Base-by-base conservation (phyloP, 768 basidiomycete species). In the Podaxis mareebaensis region DNA sequence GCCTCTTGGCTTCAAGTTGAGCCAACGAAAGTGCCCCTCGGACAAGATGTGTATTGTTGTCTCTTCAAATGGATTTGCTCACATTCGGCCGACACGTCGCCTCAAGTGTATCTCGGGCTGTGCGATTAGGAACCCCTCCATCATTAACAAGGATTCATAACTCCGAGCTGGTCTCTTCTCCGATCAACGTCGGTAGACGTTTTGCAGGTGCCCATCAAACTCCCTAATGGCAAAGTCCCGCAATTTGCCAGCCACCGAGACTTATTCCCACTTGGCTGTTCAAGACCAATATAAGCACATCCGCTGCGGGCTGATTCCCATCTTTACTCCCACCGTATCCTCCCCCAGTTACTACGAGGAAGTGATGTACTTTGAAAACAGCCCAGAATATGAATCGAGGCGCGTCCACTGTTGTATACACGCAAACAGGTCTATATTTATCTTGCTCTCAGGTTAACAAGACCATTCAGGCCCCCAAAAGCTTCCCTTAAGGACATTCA, bases 401-500 rank as follows among this genome's bases (percentile, higher is more conserved):
- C 78, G 58, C 15, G 70, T 55, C 44, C 39, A 22, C 13, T 26
- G 17, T 1, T 20, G 22, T 15, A 30, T 22, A 1, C 54, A 40
- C 7, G 48, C 17, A 26, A 48, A 24, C 17, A 20, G 30, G 54
- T 33, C 26, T 20, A n/a, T 33, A n/a, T 15, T 60, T 33, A 24
- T 52, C 20, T 42, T 22, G 20, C 12, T 28, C 26, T 10, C 49
- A 83, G 83, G 64, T 70, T 80, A 52, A 70, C 72, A 40, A 78
- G 73, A 64, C 79, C 83, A 4, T 87, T 84, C 68, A 70, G 70
- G 20, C 85, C 84, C 8, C 83, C 85, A 3, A 77, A 71, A 12
- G 75, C 79, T 15, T 81, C 81, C 0, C 71, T 85, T 48, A 85
- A 84, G 69, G 79, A 85, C 58, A 75, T 86, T 57, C 84, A 83